Evolutionary conservation across 169 alveolate species (phyloP).

Genomic region (Plasmodium coatneyi): DNA sequence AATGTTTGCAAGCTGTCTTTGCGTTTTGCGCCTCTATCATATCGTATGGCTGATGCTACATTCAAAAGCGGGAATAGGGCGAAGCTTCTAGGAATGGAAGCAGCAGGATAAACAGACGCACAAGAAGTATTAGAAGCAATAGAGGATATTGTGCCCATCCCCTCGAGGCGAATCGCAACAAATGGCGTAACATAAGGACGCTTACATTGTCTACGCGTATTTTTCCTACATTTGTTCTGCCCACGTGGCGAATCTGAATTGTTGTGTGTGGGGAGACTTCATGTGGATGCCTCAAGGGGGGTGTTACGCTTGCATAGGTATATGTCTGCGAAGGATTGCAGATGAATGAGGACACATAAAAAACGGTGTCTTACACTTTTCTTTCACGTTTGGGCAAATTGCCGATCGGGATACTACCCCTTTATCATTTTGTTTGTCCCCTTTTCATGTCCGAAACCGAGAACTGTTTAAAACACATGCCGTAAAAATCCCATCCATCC

Average conservation of each 20-base stretch:
- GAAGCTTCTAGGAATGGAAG: not conserved
- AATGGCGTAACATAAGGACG: not conserved
- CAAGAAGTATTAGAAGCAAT: not conserved
- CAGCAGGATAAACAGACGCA: not conserved
- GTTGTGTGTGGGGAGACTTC: not conserved
- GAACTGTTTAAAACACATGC: not conserved
- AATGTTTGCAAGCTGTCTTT: not conserved
- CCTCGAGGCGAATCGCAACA: not conserved
- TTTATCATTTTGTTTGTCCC: not conserved
- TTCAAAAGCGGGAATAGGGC: not conserved
- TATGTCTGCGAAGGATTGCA: not conserved
- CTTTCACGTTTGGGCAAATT: not conserved
- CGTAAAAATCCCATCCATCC: not conserved
- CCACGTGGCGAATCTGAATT: not conserved
- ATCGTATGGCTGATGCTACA: not conserved
- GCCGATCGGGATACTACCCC: not conserved
- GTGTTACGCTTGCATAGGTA: not conserved
- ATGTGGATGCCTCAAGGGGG: not conserved
- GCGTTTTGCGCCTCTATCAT: not conserved
- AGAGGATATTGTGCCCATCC: not conserved
- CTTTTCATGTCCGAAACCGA: not conserved
- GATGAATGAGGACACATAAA: not conserved
- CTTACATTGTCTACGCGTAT: not conserved
- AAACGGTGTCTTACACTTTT: not conserved
- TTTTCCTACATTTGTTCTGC: not conserved